These are phyloP conservation scores for Neopestalotiopsis sp. DNA, from an alignment of 2,329 filamentous ascomycete species.

Conservation along the genomic window DNA sequence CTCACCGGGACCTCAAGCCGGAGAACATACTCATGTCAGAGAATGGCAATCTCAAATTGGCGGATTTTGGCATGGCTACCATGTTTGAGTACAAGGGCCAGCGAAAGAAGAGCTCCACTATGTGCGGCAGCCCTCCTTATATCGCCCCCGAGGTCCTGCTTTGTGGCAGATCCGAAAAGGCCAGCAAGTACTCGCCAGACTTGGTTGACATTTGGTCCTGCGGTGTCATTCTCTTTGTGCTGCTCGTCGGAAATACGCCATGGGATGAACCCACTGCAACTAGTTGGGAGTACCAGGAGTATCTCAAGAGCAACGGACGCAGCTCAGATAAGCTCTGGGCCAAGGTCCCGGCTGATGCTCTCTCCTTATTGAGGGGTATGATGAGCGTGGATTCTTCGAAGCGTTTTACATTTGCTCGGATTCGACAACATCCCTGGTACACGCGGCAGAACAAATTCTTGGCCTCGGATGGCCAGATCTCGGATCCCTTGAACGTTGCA, in stretches of 20 bases:
- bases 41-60: slow-evolving; percentile 87
- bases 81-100: slow-evolving; percentile 89
- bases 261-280: slow-evolving; percentile 90
- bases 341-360: slow-evolving; percentile 72
- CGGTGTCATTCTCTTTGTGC: slow-evolving; percentile 94
- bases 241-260: slow-evolving; percentile 94
- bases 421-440: slow-evolving; percentile 94
- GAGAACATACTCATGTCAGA: slow-evolving; percentile 93
- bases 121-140: slow-evolving; percentile 95
- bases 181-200: slow-evolving; percentile 74
- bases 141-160: slow-evolving; percentile 90
- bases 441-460: slow-evolving; percentile 82
- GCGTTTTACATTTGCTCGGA: slow-evolving; percentile 84
- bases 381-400: slow-evolving; percentile 77
- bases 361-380: slow-evolving; percentile 91
- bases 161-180: slow-evolving; percentile 54
- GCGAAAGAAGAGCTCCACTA: slow-evolving; percentile 81
- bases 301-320: slow-evolving; percentile 77
- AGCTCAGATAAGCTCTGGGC: slow-evolving; percentile 87
- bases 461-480: slow-evolving; percentile 72
- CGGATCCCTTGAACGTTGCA: slow-evolving; percentile 83
- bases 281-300: slow-evolving; percentile 93
- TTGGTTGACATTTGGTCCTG: slow-evolving; percentile 96
- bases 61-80: slow-evolving; percentile 95
- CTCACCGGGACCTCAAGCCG: slow-evolving; percentile 89